Percentiles rank a stretch among this genome's conserved stretches.
Evolutionary conservation across 2,329 filamentous ascomycete species (phyloP).

Genomic region (Ophiocordyceps robertsii): DNA sequence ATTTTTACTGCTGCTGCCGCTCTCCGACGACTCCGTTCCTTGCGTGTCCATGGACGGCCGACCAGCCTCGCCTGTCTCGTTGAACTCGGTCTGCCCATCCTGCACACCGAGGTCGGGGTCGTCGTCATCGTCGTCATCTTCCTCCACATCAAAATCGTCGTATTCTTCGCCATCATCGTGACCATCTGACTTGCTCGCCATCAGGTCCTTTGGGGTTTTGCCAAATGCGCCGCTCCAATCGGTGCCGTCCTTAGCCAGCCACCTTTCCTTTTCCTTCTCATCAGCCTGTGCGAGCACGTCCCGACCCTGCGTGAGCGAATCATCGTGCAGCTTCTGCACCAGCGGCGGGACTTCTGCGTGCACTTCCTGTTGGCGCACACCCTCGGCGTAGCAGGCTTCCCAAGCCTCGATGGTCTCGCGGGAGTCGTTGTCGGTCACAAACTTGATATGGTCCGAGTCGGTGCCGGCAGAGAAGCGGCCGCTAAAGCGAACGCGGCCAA

Average conservation of each 20-base stretch:
- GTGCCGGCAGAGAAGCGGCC: constrained; percentile 82
- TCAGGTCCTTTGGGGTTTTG: constrained; percentile 48
- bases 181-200: constrained; percentile 19
- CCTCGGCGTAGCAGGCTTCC: constrained; percentile 84
- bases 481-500: constrained; percentile 70
- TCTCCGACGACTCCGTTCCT: constrained; percentile 18
- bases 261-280: constrained; percentile 60
- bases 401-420: constrained; percentile 90
- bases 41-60: constrained; percentile 27
- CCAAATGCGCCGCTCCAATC: constrained; percentile 86
- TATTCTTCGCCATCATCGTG: constrained; percentile 23
- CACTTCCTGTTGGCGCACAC: constrained; percentile 62
- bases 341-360: constrained; percentile 58
- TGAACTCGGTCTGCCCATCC: constrained; percentile 30
- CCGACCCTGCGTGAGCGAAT: constrained; percentile 64
- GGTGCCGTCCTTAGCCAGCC: constrained; percentile 66
- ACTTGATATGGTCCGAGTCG: constrained; percentile 71
- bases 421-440: constrained; percentile 75
- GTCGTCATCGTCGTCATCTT: constrained; percentile 20
- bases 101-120: constrained; percentile 45
- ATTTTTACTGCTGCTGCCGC: constrained; percentile 29
- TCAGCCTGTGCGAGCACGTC: constrained; percentile 65
- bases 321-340: constrained; percentile 65
- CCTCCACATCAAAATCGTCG: constrained; percentile 15
- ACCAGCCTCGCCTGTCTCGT: constrained; percentile 12